These are phyloP conservation scores for Daldinia decipiens DNA, from an alignment of 495 filamentous ascomycete species.

Conservation along the genomic window DNA sequence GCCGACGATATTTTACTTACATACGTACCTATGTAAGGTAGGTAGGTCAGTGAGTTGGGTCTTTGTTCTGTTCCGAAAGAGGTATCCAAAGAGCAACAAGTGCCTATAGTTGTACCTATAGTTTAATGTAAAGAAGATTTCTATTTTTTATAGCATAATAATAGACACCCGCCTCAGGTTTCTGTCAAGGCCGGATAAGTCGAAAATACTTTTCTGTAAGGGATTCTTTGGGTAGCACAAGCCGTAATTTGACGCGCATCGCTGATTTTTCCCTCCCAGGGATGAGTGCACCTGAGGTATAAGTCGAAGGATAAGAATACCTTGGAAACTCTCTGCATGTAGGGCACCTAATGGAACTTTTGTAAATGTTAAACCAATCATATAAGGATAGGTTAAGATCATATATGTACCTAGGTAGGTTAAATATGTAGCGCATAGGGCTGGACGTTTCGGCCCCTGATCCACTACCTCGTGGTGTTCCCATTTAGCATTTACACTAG, in stretches of 20 bases:
- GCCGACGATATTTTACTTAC: neutral
- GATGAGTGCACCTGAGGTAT: neutral
- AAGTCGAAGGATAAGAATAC: neutral
- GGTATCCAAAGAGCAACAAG: too few species aligned
- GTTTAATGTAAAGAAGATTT: too few species aligned
- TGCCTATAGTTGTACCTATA: too few species aligned
- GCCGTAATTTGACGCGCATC: neutral
- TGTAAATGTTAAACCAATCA: neutral
- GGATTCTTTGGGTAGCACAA: slow-evolving; percentile 6
- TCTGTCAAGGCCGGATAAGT: neutral
- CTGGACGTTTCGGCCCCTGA: neutral
- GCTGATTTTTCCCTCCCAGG: neutral
- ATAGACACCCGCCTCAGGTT: neutral
- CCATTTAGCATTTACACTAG: neutral
- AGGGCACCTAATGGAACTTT: neutral
- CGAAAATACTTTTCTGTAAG: neutral
- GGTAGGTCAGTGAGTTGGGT: neutral
- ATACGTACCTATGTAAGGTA: neutral
- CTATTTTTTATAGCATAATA: neutral
- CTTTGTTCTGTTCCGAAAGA: neutral
- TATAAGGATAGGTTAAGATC: neutral
- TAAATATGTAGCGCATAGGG: neutral
- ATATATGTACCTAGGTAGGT: too few species aligned
- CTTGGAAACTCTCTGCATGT: neutral
- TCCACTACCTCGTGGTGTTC: slow-evolving; percentile 7